Base-by-base conservation (phyloP, 371 early-diverging fungal species). In the Rhizopus sp. region DNA sequence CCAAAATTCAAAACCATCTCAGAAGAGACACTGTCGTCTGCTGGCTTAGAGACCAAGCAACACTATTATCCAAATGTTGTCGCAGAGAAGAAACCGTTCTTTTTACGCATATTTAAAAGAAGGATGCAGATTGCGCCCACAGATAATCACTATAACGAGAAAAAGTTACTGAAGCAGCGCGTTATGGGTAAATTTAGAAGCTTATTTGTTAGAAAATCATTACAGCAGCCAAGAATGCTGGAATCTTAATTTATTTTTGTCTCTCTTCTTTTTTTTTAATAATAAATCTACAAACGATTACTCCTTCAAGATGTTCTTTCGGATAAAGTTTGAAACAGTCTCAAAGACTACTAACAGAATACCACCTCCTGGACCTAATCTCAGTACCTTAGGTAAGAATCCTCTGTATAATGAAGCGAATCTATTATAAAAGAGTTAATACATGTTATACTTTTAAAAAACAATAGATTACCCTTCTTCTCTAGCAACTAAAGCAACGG, bases 311-410 rank as follows among this genome's bases (percentile, higher is more conserved):
- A 85, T 66, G 65, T 88, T 77, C 70, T 83, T 90, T 71, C 93
- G 86, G 77, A 98, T 94, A 71, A 91, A 90, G 15, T 73, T 73
- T 9, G 91, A 89, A 33, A 97, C 92, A 29, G 88, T 80, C 57
- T 96, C 96, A 74, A 92, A 98, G 17, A 96, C 96, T 31, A 96
- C 98, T 41, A 97, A 82, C 60, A 97, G 80, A 60, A 93, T 89
- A 79, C 89, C 87, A 50, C 85, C 85, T 55, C 79, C 98, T 42
- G 98, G 98, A 33, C 98, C 98, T 44, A 98, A 80, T 73, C 98
- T 85, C 58, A 98, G 83, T n/a, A 97, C 97, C 81, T 97, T 97
- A 35, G 97, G 96, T 39, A 91, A 82, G 64, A 95, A 97, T 29
- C 96, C 98, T 83, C 97, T 96, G 83, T 96, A 98, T 30, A 98